A percentile compares a stretch with the other conserved stretches of the same genome.
Evolutionary conservation across 2,329 filamentous ascomycete species (phyloP).

Genomic region (Acephala macrosclerotiorum): DNA sequence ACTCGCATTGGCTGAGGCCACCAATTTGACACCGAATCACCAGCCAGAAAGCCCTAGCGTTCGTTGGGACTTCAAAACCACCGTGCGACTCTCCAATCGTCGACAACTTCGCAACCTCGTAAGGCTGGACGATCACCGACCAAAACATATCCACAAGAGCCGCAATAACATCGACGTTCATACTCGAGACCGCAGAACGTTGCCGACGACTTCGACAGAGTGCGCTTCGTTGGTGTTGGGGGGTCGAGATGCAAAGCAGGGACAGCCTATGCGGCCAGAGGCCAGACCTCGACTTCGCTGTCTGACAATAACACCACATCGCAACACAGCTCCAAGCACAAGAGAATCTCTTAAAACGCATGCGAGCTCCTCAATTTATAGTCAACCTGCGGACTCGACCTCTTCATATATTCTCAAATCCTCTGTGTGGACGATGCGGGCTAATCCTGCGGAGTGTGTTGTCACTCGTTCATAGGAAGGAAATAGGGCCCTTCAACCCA

Average conservation of each 20-base stretch:
- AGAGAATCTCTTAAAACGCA: neutral
- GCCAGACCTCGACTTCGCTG: conserved; percentile 28
- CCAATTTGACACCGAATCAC: conserved; percentile 24
- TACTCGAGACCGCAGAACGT: conserved; percentile 16
- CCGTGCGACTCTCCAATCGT: conserved; percentile 29
- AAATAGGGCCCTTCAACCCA: conserved; percentile 26
- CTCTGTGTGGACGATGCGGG: conserved; percentile 32
- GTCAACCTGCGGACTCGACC: conserved; percentile 16
- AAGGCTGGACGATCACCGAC: conserved; percentile 34
- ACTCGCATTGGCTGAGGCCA: neutral
- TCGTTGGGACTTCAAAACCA: conserved; percentile 6
- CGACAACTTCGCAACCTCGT: conserved; percentile 22
- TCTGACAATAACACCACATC: conserved; percentile 19
- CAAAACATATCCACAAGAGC: conserved; percentile 23
- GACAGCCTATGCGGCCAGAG: conserved; percentile 26
- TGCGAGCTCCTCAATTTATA: conserved; percentile 9
- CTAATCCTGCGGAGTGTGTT: conserved; percentile 41
- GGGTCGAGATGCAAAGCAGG: conserved; percentile 9
- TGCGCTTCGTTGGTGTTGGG: conserved; percentile 27
- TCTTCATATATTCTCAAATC: conserved; percentile 30
- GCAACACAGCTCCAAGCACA: neutral
- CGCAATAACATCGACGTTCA: conserved; percentile 24
- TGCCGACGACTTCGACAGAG: conserved; percentile 21
- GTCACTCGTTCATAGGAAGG: conserved; percentile 38
- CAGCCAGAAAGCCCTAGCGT: conserved; percentile 14